Conservation (phyloP, 2,329 filamentous ascomycete genomes). For the Fusarium pilosicola region DNA sequence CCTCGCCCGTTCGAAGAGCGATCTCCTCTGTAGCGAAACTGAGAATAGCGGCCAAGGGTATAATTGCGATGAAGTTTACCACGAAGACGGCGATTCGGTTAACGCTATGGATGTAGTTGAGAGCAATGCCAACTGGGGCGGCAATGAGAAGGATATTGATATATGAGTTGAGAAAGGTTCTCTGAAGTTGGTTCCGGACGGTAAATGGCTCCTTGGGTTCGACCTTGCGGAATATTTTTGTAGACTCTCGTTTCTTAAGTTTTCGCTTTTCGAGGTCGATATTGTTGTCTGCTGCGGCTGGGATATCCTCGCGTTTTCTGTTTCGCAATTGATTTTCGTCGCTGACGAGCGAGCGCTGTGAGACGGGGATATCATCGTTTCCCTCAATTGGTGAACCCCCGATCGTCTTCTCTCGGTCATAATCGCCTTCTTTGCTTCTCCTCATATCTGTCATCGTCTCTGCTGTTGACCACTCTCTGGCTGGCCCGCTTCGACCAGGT, state of each 20-base stretch:
- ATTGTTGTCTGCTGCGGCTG: constrained; percentile 7
- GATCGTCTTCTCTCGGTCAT: constrained; percentile 23
- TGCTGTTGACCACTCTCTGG: constrained; percentile 40
- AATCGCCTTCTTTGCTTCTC: constrained; percentile 19
- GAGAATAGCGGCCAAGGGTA: constrained; percentile 87
- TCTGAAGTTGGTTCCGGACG: constrained; percentile 72
- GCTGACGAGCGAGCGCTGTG: constrained; percentile 31
- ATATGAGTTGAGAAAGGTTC: constrained; percentile 83
- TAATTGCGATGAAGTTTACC: constrained; percentile 93
- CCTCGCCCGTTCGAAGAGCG: constrained; percentile 82
- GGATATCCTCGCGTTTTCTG: constrained; percentile 43
- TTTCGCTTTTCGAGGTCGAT: constrained; percentile 42
- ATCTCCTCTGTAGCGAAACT: constrained; percentile 93
- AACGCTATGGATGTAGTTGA: constrained; percentile 70
- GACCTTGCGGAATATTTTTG: constrained; percentile 57
- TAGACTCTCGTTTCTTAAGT: constrained; percentile 54
- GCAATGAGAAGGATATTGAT: constrained; percentile 84
- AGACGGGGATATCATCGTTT: constrained; percentile 29
- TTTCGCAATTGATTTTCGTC: constrained; percentile 45
- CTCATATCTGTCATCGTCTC: constrained; percentile 39
- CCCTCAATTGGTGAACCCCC: constrained; percentile 33
- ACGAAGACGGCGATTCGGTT: constrained; percentile 77
- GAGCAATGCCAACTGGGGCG: constrained; percentile 81
- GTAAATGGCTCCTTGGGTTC: constrained; percentile 67
- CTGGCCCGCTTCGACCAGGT: constrained; percentile 41